phyloP scores from a whole-genome alignment of 331 rosid genomes.

The Telfairia occidentalis region DNA sequence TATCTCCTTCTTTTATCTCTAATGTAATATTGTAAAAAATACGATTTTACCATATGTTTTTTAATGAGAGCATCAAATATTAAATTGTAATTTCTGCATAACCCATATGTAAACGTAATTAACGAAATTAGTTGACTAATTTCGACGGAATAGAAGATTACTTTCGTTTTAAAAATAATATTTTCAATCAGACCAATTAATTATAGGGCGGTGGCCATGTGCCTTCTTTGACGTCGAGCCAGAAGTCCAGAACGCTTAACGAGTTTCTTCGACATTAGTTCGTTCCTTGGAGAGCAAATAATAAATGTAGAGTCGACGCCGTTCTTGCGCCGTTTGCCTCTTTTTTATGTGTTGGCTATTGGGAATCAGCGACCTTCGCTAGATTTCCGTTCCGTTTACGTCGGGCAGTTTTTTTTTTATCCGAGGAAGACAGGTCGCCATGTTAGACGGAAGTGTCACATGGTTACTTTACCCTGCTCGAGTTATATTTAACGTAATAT shows the following conservation, averaged over 20 bases:
- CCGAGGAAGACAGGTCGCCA: neutral
- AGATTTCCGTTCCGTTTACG: conserved; percentile 45
- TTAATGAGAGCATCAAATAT: too few species aligned
- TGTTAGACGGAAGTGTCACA: neutral
- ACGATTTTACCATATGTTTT: too few species aligned
- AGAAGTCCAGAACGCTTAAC: neutral
- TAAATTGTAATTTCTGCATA: too few species aligned
- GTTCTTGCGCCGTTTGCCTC: conserved; percentile 23
- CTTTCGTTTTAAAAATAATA: neutral
- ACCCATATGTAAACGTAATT: too few species aligned
- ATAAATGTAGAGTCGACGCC: neutral
- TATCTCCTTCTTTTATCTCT: too few species aligned
- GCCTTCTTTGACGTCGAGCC: neutral
- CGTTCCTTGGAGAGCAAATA: neutral
- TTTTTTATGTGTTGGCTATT: neutral
- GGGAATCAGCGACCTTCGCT: neutral
- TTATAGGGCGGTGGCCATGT: neutral
- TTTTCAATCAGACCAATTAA: neutral
- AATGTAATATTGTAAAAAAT: too few species aligned
- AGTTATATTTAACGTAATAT: too few species aligned
- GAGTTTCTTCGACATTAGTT: conserved; percentile 1
- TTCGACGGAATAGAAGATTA: neutral
- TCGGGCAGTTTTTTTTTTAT: conserved; percentile 23
- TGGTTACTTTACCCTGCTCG: neutral
- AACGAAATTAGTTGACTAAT: neutral